Evolutionary conservation across 768 basidiomycete species (phyloP).

Genomic region (Phaeotremella skinneri): DNA sequence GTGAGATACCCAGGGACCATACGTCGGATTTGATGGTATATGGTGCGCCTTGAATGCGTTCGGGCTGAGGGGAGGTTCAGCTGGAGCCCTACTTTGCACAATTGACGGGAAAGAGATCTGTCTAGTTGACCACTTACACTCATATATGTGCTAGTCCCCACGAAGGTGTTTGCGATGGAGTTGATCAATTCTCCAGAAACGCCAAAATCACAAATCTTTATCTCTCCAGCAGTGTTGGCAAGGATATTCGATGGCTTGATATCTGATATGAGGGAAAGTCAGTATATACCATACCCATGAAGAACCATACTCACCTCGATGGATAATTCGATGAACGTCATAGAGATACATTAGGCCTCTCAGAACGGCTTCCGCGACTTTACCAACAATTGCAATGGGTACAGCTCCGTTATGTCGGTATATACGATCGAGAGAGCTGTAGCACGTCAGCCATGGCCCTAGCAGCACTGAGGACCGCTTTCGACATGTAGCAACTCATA

Average conservation of each 20-base stretch:
- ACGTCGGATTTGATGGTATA: slow-evolving; percentile 99
- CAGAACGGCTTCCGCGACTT: slow-evolving; percentile 90
- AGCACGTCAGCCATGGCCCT: slow-evolving; percentile 4
- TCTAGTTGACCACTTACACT: slow-evolving; percentile 62
- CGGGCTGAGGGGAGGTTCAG: slow-evolving; percentile 63
- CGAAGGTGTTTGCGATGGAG: slow-evolving; percentile 97
- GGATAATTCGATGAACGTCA: slow-evolving; percentile 84
- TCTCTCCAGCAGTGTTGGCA: slow-evolving; percentile 87
- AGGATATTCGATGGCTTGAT: slow-evolving; percentile 99
- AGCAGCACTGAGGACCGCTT: not conserved
- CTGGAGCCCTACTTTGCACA: not conserved
- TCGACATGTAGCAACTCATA: not conserved
- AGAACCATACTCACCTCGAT: slow-evolving; percentile 72
- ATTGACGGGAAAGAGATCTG: not conserved
- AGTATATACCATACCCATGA: not conserved
- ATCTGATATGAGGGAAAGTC: slow-evolving; percentile 58
- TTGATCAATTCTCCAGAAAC: slow-evolving; percentile 99
- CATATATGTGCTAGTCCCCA: slow-evolving; percentile 99
- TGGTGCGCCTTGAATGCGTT: slow-evolving; percentile 96
- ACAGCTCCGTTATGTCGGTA: slow-evolving; percentile 95
- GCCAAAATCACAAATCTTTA: slow-evolving; percentile 99
- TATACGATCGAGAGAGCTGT: slow-evolving; percentile 82
- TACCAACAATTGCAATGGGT: slow-evolving; percentile 85
- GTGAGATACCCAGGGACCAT: slow-evolving; percentile 95
- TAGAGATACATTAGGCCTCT: slow-evolving; percentile 96